These are phyloP conservation scores for Abelmoschus esculentus DNA, from an alignment of 345 rosid species.

Conservation along the genomic window DNA sequence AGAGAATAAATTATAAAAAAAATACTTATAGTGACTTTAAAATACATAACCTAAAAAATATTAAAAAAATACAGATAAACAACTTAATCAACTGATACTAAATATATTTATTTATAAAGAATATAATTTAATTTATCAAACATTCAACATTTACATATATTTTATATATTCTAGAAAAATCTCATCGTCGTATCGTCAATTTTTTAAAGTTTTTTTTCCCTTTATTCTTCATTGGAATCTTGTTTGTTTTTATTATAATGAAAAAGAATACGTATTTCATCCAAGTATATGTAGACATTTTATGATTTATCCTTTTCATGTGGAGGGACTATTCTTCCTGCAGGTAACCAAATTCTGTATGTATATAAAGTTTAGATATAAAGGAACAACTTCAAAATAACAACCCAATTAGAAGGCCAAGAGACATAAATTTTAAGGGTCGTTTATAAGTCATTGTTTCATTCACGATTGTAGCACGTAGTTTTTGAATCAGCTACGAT, in stretches of 20 bases:
- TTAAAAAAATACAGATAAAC: too few species aligned
- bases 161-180: conserved; percentile 6
- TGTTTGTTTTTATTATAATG: conserved; percentile 11
- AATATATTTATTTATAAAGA: too few species aligned
- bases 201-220: neutral
- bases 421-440: conserved; percentile 14
- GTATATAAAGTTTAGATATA: neutral
- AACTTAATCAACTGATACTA: too few species aligned
- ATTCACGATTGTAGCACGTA: too few species aligned
- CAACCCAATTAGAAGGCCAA: conserved; percentile 22
- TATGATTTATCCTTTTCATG: conserved; percentile 6
- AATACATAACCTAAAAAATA: too few species aligned
- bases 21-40: too few species aligned
- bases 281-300: neutral
- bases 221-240: conserved; percentile 22
- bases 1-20: too few species aligned
- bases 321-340: neutral
- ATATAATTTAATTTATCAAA: too few species aligned
- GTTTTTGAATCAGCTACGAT: too few species aligned
- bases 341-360: neutral
- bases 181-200: neutral
- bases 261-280: conserved; percentile 3
- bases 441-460: neutral
- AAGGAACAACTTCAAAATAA: neutral
- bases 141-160: neutral